Evolutionary conservation across 2,329 filamentous ascomycete genomes (phyloP), one percentile per base, ranked within the genome.

Genomic region (Parascedosporium putredinis): DNA sequence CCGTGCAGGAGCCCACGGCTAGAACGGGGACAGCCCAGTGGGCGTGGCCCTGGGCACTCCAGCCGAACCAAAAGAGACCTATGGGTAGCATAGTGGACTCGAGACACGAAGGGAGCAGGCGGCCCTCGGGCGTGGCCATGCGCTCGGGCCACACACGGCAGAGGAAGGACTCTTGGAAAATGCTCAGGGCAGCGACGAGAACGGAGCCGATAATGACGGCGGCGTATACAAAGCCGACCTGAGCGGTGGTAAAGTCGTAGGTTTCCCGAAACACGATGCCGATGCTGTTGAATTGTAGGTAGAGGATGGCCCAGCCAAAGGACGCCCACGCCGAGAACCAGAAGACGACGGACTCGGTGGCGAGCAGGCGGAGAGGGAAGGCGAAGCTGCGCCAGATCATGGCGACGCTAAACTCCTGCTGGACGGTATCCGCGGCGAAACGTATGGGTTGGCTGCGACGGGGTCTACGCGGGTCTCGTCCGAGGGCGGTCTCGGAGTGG

Each of bases 11-110:
- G 0, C 69, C 75, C 3, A 87, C 69, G 0, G 78, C 81, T 4
- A 86, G 63, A 0, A 75, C 65, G 0, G 83, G 83, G 0, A 78
- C 75, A 27, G 85, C 78, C 82, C 83, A 87, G 43, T 72, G 76
- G 0, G 80, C 65, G 0, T 61, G 64, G 51, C 54, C 64, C 1
- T 47, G 73, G 0, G 74, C 74, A 0, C 78, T 79, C 76, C 81
- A 84, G 8, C 80, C 81, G 55, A 86, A 85, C 81, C 82, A 84
- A 65, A 86, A 83, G 1, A 85, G 64, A 0, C 83, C 82, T 3
- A 79, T 73, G 0, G 83, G 83, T 47, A 86, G 68, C 1, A 84
- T 68, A 0, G 75, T 69, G 7, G 77, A 79, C 54, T 83, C 74
- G 3, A 83, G 62, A 58, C 82, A 84, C 2, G 77, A 70, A 52